These are phyloP conservation scores for Claviceps purpurea DNA, from an alignment of 2,329 filamentous ascomycete genomes.

Conservation along the genomic window DNA sequence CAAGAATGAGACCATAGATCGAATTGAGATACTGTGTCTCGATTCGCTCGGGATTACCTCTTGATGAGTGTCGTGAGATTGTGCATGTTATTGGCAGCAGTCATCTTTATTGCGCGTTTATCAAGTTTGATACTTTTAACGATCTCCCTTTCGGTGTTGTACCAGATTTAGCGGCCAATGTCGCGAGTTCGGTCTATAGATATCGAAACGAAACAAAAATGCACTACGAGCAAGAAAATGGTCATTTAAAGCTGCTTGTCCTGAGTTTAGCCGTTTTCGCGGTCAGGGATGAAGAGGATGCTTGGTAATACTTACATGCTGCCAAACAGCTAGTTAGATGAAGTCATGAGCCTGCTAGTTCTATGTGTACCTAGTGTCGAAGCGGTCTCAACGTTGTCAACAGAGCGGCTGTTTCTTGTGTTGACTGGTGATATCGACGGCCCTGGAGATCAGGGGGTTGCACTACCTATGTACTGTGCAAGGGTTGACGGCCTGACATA, in stretches of 20 bases:
- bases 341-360: too few relatives aligned
- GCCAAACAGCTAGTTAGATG: too few relatives aligned
- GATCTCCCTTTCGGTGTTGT: neutral
- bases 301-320: too few relatives aligned
- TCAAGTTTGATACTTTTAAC: neutral
- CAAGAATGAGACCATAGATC: neutral
- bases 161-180: neutral
- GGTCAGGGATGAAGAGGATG: too few relatives aligned
- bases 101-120: conserved; percentile 34
- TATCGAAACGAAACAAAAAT: neutral
- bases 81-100: conserved; percentile 74
- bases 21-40: neutral
- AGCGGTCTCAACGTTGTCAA: too few relatives aligned
- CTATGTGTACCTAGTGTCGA: too few relatives aligned
- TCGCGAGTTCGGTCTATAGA: neutral
- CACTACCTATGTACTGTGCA: too few relatives aligned
- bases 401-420: too few relatives aligned
- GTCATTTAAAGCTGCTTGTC: neutral
- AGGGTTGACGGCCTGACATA: too few relatives aligned
- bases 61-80: conserved; percentile 97
- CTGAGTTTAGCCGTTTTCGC: neutral
- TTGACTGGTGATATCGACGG: too few relatives aligned
- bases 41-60: conserved; percentile 44
- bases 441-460: too few relatives aligned
- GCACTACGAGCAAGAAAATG: too few relatives aligned